These are phyloP conservation scores for Phytopythium aichiense DNA, from an alignment of 352 stramenopile species.

Conservation along the genomic window DNA sequence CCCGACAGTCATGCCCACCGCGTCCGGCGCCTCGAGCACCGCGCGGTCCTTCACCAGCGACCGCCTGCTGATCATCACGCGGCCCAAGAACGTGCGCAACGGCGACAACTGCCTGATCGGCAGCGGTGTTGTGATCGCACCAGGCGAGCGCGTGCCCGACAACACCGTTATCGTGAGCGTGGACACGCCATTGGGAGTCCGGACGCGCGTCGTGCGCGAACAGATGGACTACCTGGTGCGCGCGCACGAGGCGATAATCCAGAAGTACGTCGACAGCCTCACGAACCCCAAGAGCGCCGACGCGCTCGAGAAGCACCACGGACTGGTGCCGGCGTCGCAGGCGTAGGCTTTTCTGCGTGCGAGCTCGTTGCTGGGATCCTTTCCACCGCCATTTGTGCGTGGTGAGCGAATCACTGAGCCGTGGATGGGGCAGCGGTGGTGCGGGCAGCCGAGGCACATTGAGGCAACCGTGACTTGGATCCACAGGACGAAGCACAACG, in stretches of 20 bases:
- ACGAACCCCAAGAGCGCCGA: slow-evolving; percentile 65
- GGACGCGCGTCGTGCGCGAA: slow-evolving; percentile 34
- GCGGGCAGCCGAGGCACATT: background rate
- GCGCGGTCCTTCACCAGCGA: slow-evolving; percentile 8
- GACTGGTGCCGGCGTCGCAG: slow-evolving; percentile 29
- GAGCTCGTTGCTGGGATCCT: background rate
- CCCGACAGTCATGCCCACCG: too few species aligned
- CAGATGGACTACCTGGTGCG: slow-evolving; percentile 68
- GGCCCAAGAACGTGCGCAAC: slow-evolving; percentile 18
- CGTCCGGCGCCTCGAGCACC: slow-evolving; percentile 12
- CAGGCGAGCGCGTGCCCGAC: slow-evolving; percentile 53
- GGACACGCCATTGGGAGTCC: slow-evolving; percentile 19
- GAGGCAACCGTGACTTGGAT: too few species aligned
- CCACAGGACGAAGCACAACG: background rate
- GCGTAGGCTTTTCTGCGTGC: background rate
- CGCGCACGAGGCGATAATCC: slow-evolving; percentile 48
- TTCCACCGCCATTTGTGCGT: background rate
- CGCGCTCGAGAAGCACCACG: slow-evolving; percentile 78
- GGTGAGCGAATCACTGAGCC: background rate
- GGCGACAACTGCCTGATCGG: slow-evolving; percentile 81
- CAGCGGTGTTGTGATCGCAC: slow-evolving; percentile 67
- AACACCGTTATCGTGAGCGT: slow-evolving; percentile 72
- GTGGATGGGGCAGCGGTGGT: background rate
- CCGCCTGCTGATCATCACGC: too few species aligned
- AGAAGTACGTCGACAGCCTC: slow-evolving; percentile 74